Evolutionary conservation across 306 rosid genomes (phyloP).

Genomic region (Hylodesmum podocarpum): DNA sequence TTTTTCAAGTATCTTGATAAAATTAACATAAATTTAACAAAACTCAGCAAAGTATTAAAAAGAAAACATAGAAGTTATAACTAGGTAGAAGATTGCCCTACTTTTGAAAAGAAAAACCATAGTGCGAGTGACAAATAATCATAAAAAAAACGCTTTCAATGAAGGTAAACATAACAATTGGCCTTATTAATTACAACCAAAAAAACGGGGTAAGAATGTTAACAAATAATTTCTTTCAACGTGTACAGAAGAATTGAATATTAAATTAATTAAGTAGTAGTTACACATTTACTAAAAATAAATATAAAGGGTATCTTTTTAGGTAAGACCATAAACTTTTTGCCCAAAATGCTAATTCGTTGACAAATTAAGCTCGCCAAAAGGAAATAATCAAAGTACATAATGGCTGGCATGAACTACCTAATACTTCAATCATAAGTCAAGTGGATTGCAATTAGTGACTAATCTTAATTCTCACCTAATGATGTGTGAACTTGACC

Average conservation of each 20-base stretch:
- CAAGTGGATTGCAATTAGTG: slow-evolving; percentile 33
- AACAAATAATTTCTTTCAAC: not conserved
- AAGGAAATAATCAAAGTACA: not conserved
- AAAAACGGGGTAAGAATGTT: not conserved
- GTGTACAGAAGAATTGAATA: not conserved
- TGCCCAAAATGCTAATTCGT: not conserved
- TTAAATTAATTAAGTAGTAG: not conserved
- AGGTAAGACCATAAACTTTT: not conserved
- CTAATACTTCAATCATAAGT: slow-evolving; percentile 29
- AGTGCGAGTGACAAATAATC: not conserved
- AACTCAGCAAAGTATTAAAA: not conserved
- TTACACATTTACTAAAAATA: not conserved
- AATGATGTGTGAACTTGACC: slow-evolving; percentile 42
- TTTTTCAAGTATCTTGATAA: not conserved
- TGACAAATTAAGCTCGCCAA: slow-evolving; percentile 12
- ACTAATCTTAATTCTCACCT: slow-evolving; percentile 32
- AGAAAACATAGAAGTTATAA: not conserved
- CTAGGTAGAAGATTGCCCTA: not conserved
- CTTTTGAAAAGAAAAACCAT: not conserved
- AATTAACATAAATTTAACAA: not conserved
- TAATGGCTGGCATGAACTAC: not conserved
- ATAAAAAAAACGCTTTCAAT: not conserved
- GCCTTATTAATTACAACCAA: not conserved
- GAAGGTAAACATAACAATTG: not conserved
- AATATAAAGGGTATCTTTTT: not conserved